A percentile compares a stretch with the other conserved stretches of the same genome.
Evolutionary conservation across 371 early-diverging fungal genomes (phyloP).

Genomic region (Paraphysoderma sedebokerense): DNA sequence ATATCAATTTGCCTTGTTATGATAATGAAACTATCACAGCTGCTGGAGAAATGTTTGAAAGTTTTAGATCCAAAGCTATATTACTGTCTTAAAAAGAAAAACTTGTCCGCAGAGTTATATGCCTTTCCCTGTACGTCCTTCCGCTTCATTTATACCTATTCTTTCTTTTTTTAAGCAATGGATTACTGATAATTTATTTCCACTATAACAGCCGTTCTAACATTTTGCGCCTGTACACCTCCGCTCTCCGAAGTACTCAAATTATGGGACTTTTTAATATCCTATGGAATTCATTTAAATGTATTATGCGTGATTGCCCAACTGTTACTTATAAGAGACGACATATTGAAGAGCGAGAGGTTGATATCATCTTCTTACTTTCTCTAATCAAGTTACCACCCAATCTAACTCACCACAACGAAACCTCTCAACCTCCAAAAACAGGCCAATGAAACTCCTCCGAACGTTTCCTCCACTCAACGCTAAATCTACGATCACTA

Average conservation of each 20-base stretch:
- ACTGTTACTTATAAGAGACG: constrained; percentile 47
- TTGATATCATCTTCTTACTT: constrained; percentile 8
- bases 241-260: constrained; percentile 62
- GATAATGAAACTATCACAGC: constrained; percentile 20
- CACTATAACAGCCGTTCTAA: constrained; percentile 52
- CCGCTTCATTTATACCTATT: background rate
- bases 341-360: constrained; percentile 46
- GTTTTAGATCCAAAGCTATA: constrained; percentile 56
- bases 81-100: constrained; percentile 48
- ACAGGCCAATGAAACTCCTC: constrained; percentile 58
- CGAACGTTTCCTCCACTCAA: constrained; percentile 60
- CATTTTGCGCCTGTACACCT: constrained; percentile 74
- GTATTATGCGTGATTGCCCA: constrained; percentile 75
- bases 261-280: constrained; percentile 84
- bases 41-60: constrained; percentile 62
- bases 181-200: background rate
- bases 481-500: constrained; percentile 43
- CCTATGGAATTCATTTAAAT: constrained; percentile 80
- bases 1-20: background rate
- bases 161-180: background rate
- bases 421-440: background rate
- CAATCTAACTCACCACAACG: background rate
- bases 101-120: constrained; percentile 56
- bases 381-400: background rate
- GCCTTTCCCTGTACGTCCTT: constrained; percentile 66